A percentile compares a stretch with the other conserved stretches of the same genome.
Conservation (phyloP, 306 rosid species). For the Arachis hypogaea region DNA sequence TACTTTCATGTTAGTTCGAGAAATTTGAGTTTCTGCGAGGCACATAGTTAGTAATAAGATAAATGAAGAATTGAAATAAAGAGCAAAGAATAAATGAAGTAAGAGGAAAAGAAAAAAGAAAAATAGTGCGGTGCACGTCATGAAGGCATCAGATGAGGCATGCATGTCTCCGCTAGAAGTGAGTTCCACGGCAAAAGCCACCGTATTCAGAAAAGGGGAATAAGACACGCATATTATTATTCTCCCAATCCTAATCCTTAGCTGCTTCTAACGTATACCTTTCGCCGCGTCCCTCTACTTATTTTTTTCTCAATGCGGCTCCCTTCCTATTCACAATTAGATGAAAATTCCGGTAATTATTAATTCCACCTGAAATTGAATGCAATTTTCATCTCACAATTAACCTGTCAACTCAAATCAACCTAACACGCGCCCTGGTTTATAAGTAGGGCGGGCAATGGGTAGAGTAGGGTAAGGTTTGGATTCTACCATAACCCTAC, state of each 20-base stretch:
- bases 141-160: slow-evolving; percentile 1
- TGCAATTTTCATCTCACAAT: too few relatives aligned
- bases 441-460: too few relatives aligned
- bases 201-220: not conserved
- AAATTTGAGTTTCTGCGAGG: too few relatives aligned
- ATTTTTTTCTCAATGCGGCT: not conserved
- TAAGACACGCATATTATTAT: not conserved
- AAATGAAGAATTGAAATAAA: too few relatives aligned
- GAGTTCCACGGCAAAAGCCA: slow-evolving; percentile 65
- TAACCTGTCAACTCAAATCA: not conserved
- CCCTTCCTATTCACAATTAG: not conserved
- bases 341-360: too few relatives aligned
- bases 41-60: too few relatives aligned
- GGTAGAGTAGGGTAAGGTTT: too few relatives aligned
- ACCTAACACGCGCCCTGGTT: not conserved
- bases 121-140: slow-evolving; percentile 63
- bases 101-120: not conserved
- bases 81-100: too few relatives aligned
- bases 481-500: too few relatives aligned
- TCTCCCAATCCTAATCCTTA: not conserved
- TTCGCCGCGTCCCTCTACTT: slow-evolving; percentile 5
- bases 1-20: too few relatives aligned
- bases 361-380: too few relatives aligned
- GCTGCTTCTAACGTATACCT: not conserved
- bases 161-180: slow-evolving; percentile 52